A percentile compares a stretch with the other conserved stretches of the same genome.
Conservation (phyloP, 75 land plant species). For the Pinus albicaulis region DNA sequence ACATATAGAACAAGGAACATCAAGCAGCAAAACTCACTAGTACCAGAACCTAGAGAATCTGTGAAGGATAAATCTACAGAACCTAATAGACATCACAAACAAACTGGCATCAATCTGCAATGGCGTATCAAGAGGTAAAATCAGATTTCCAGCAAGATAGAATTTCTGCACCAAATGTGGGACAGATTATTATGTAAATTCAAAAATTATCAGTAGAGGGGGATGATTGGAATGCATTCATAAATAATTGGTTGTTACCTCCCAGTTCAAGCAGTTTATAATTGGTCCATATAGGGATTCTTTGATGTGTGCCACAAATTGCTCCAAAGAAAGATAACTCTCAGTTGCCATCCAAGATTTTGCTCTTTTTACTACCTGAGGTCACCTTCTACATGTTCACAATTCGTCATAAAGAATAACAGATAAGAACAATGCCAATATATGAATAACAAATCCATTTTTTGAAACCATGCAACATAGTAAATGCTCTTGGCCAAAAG, state of each 20-base stretch:
- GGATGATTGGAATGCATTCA: neutral
- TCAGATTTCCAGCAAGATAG: neutral
- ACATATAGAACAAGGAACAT: neutral
- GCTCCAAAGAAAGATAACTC: constrained; percentile 26
- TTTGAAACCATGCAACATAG: neutral
- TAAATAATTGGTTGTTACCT: constrained; percentile 17
- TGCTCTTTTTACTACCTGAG: constrained; percentile 21
- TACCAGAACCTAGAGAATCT: neutral
- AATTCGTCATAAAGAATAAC: constrained; percentile 1
- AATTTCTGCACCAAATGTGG: neutral
- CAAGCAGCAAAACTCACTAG: neutral
- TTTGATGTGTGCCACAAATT: constrained; percentile 21
- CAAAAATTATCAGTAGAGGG: neutral
- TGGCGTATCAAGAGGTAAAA: neutral
- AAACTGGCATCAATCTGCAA: neutral
- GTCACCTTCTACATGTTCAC: constrained; percentile 12
- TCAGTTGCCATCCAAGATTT: constrained; percentile 39
- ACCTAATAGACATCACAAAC: neutral
- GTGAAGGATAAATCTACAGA: neutral
- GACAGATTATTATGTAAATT: neutral
- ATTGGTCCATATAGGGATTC: constrained; percentile 33
- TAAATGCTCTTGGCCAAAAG: neutral
- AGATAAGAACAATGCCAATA: neutral
- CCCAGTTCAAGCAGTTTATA: constrained; percentile 35
- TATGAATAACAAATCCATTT: neutral